phyloP scores from a whole-genome alignment of 2,329 filamentous ascomycete species.

The Dryadomyces quercivorus region DNA sequence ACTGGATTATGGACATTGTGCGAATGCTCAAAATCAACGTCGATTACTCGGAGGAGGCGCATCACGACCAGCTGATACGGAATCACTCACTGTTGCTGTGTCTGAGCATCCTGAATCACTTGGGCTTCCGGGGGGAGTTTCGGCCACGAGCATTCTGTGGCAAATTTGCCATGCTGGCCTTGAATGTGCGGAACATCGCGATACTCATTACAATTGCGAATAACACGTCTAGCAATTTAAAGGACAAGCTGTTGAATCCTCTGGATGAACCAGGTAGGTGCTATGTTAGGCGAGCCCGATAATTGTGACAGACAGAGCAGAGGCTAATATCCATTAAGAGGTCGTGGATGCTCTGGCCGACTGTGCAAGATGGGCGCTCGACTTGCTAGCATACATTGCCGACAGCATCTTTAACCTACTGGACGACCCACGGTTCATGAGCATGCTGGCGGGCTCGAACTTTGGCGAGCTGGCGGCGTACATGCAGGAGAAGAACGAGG shows the following conservation, averaged over 20 bases:
- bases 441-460: slow-evolving; percentile 33
- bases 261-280: slow-evolving; percentile 49
- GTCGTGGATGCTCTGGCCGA: slow-evolving; percentile 61
- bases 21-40: slow-evolving; percentile 59
- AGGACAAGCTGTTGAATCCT: slow-evolving; percentile 39
- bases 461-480: slow-evolving; percentile 38
- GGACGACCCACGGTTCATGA: slow-evolving; percentile 37
- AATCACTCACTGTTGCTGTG: slow-evolving; percentile 64
- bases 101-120: slow-evolving; percentile 65
- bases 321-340: slow-evolving; percentile 30
- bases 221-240: slow-evolving; percentile 39
- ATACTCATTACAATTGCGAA: slow-evolving; percentile 53
- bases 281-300: not conserved
- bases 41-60: slow-evolving; percentile 69
- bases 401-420: slow-evolving; percentile 45
- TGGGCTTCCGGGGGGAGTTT: slow-evolving; percentile 59
- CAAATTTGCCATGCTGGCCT: slow-evolving; percentile 61
- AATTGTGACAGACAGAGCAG: not conserved
- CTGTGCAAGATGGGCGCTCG: slow-evolving; percentile 66
- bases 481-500: slow-evolving; percentile 40
- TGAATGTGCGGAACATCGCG: slow-evolving; percentile 63
- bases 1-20: slow-evolving; percentile 56
- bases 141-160: slow-evolving; percentile 51
- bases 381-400: slow-evolving; percentile 53
- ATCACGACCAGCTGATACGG: slow-evolving; percentile 59